Conservation (phyloP, 495 filamentous ascomycete genomes). For the Hyaloscypha variabilis region DNA sequence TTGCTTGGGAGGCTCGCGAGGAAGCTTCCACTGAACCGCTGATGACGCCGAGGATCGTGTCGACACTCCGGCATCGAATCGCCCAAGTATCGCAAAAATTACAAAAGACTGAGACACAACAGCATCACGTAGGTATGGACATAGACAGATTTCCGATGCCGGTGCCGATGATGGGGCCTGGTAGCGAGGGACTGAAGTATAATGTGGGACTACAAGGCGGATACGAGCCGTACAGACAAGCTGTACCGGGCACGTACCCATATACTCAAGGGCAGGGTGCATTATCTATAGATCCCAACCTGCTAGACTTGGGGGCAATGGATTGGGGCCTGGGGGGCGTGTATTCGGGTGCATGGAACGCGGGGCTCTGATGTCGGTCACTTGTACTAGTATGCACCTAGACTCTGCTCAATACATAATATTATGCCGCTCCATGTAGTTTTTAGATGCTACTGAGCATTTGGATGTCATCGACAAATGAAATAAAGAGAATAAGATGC, state of each 20-base stretch:
- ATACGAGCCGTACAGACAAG: constrained; percentile 17
- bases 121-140: constrained; percentile 22
- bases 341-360: background rate
- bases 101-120: constrained; percentile 21
- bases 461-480: no score
- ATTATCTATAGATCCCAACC: constrained; percentile 31
- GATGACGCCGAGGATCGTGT: constrained; percentile 44
- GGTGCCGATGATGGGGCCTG: constrained; percentile 24
- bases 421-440: no score
- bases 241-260: constrained; percentile 24
- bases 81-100: constrained; percentile 23
- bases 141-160: constrained; percentile 29
- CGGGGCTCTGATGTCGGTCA: background rate
- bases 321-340: constrained; percentile 26
- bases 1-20: constrained; percentile 50
- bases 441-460: no score
- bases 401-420: no score
- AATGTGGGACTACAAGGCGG: constrained; percentile 16
- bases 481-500: no score
- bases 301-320: constrained; percentile 36
- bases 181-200: constrained; percentile 9
- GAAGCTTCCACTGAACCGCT: constrained; percentile 30
- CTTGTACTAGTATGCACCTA: no score
- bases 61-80: constrained; percentile 35
- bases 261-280: constrained; percentile 28